Evolutionary conservation across 495 filamentous ascomycete species (phyloP).

Genomic region (Peziza echinospora): DNA sequence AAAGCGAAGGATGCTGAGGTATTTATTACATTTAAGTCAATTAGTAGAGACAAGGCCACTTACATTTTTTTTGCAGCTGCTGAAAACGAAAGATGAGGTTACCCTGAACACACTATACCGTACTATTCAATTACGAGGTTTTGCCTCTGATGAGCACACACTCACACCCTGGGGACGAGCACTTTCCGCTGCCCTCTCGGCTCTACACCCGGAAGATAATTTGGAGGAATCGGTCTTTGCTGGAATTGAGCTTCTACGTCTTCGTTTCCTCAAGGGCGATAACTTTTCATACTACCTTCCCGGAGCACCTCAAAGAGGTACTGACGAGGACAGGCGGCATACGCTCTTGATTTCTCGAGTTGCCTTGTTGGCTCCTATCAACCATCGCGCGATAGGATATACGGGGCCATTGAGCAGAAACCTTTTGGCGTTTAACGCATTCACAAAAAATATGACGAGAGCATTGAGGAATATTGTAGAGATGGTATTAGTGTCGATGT

Average conservation of each 20-base stretch:
- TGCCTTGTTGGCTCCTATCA: slow-evolving; percentile 57
- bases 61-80: slow-evolving; percentile 20
- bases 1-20: slow-evolving; percentile 19
- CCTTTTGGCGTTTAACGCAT: slow-evolving; percentile 64
- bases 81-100: slow-evolving; percentile 48
- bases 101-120: slow-evolving; percentile 60
- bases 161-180: slow-evolving; percentile 71
- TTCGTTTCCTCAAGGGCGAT: slow-evolving; percentile 49
- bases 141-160: slow-evolving; percentile 45
- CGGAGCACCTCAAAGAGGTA: slow-evolving; percentile 36
- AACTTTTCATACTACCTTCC: slow-evolving; percentile 33
- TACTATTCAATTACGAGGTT: slow-evolving; percentile 73
- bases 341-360: slow-evolving; percentile 66
- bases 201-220: slow-evolving; percentile 32
- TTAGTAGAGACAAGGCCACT: too few species aligned
- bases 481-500: slow-evolving; percentile 50
- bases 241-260: slow-evolving; percentile 57
- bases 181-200: slow-evolving; percentile 42
- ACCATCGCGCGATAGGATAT: slow-evolving; percentile 70
- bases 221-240: slow-evolving; percentile 46
- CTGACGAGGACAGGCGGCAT: slow-evolving; percentile 41
- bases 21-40: background rate
- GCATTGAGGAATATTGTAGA: slow-evolving; percentile 66
- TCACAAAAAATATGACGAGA: slow-evolving; percentile 56
- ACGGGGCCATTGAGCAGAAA: slow-evolving; percentile 85